Evolutionary conservation across 495 filamentous ascomycete genomes (phyloP), one percentile per base, ranked within the genome.

Genomic region (Aspergillus sparsus): DNA sequence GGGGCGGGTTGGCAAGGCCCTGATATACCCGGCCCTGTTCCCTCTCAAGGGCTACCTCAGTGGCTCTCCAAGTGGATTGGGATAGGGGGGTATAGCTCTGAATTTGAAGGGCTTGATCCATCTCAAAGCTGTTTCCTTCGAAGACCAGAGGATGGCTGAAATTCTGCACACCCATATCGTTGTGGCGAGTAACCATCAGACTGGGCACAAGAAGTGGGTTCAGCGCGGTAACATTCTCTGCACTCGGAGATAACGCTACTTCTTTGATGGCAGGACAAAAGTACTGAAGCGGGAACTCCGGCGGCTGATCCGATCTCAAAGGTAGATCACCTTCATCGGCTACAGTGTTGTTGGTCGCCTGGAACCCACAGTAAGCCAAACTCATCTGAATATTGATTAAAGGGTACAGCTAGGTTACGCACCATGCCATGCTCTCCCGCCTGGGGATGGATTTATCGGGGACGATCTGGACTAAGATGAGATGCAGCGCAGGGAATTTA

Each of bases 201-300:
- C 58, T 41, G 39, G 58, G 50, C 36, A 46, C 49, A 49, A 41
- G 58, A 44, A 41, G 50, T 53, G 50, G 58, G 44, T 16, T 51
- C 49, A 50, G 50, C 39, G 53, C 50, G 41, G 50, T 41, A 39
- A 42, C 12, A 15, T 42, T 42, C 44, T 47, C 9, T 16, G 10
- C 9, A 18, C n/a, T 47, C 44, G 6, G 44, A 5, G 8, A 47
- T 21, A n/a, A 18, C 39, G 49, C 49, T 15, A 41, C 57, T 50
- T 59, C 44, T 9, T 3, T 18, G 8, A 47, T 18, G 44, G 16
- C 44, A 47, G 15, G 44, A 47, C 15, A 6, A n/a, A 47, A 16
- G 27, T 47, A 21, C n/a, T 47, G 9, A 9, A 21, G 15, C 9
- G 44, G 44, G 16, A 47, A 47, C 4, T 21, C 15, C 44, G 16